These are phyloP conservation scores for Pestalotiopsis sp. DNA, from an alignment of 2,329 filamentous ascomycete species.

Conservation along the genomic window DNA sequence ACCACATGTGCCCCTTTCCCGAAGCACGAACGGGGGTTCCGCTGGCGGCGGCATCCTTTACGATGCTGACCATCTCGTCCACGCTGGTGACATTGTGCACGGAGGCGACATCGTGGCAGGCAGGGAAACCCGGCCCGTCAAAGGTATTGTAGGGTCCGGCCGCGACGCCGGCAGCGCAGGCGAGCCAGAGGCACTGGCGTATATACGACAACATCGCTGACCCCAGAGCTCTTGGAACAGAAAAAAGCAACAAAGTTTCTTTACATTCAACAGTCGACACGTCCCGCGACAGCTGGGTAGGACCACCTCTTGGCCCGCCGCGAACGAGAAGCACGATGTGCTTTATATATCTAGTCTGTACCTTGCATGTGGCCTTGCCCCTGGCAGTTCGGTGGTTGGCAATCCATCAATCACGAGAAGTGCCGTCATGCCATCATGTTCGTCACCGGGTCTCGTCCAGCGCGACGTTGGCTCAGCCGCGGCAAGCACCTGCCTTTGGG, in stretches of 20 bases:
- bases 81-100: constrained; percentile 47
- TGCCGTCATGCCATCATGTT: neutral
- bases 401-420: constrained; percentile 1
- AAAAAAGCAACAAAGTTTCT: neutral
- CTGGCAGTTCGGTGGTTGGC: neutral
- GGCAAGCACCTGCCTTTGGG: constrained; percentile 3
- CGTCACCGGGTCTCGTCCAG: constrained; percentile 4
- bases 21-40: constrained; percentile 46
- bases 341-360: constrained; percentile 14
- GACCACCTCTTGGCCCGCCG: neutral
- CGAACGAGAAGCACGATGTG: neutral
- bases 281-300: neutral
- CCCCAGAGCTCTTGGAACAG: neutral
- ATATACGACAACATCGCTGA: constrained; percentile 21
- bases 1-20: constrained; percentile 48
- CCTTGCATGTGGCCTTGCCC: neutral
- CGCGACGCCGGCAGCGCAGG: neutral
- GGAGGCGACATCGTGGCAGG: constrained; percentile 46
- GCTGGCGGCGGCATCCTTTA: constrained; percentile 39
- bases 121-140: constrained; percentile 48
- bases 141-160: constrained; percentile 46
- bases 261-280: neutral
- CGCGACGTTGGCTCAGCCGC: constrained; percentile 2
- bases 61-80: constrained; percentile 42
- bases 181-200: constrained; percentile 1